phyloP scores from a whole-genome alignment of 441 rosid species.

The Pelargonium citronellum region DNA sequence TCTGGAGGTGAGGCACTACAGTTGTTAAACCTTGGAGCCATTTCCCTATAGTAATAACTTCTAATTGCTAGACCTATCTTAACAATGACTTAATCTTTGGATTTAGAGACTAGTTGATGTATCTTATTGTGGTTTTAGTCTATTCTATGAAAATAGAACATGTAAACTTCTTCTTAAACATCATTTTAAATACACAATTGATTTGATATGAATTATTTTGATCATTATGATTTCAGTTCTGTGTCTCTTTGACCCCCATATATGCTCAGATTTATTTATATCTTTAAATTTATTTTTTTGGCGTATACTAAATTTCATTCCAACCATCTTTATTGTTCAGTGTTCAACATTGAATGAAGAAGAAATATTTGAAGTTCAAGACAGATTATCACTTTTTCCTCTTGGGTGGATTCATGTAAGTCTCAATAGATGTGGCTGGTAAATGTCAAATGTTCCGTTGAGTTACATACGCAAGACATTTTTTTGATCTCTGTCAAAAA shows the following conservation, averaged over 20 bases:
- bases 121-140: neutral
- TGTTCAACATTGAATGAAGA: conserved; percentile 88
- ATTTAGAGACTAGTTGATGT: neutral
- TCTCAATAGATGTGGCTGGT: conserved; percentile 15
- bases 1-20: neutral
- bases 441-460: conserved; percentile 10
- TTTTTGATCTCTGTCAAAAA: neutral
- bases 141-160: neutral
- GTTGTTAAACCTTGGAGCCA: neutral
- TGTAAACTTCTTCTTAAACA: neutral
- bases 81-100: neutral
- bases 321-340: conserved; percentile 33
- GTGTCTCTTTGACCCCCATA: conserved; percentile 7
- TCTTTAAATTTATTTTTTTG: neutral
- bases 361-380: conserved; percentile 94
- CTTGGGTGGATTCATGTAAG: conserved; percentile 98
- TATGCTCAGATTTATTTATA: conserved; percentile 1
- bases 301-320: conserved; percentile 8
- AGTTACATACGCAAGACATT: neutral
- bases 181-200: neutral
- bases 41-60: neutral
- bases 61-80: conserved; percentile 3
- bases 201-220: neutral
- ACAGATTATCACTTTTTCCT: conserved; percentile 69
- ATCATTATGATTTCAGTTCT: neutral